Conservation (phyloP, 768 basidiomycete genomes). For the Tulasnella sp. region DNA sequence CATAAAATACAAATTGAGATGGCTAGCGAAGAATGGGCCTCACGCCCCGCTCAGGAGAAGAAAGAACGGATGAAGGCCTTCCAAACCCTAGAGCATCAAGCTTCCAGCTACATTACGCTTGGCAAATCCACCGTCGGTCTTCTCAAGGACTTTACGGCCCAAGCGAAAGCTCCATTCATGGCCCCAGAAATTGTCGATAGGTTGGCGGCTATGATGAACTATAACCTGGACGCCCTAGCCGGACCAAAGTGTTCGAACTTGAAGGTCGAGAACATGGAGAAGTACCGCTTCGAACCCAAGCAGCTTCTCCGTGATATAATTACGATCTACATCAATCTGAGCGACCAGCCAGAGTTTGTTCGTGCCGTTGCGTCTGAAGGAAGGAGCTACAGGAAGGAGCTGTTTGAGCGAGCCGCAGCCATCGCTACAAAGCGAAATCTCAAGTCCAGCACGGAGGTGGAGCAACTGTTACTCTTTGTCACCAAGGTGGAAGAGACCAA, state of each 20-base stretch:
- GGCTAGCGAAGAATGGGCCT: constrained; percentile 73
- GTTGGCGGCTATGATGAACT: constrained; percentile 94
- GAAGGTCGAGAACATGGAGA: constrained; percentile 81
- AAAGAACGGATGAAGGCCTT: constrained; percentile 82
- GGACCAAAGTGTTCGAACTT: constrained; percentile 89
- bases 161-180: constrained; percentile 91
- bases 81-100: constrained; percentile 79
- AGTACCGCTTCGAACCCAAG: constrained; percentile 86
- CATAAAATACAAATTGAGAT: constrained; percentile 84
- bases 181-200: constrained; percentile 94
- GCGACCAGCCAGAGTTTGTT: constrained; percentile 76
- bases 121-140: constrained; percentile 88
- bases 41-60: constrained; percentile 67
- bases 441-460: constrained; percentile 79
- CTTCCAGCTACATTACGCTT: constrained; percentile 83
- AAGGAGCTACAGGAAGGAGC: constrained; percentile 79
- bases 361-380: constrained; percentile 92
- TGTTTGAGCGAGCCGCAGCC: constrained; percentile 78
- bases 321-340: constrained; percentile 88
- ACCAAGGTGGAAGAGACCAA: constrained; percentile 82
- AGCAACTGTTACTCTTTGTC: constrained; percentile 69
- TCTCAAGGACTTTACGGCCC: constrained; percentile 88
- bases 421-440: constrained; percentile 65
- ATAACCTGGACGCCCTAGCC: constrained; percentile 86
- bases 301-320: constrained; percentile 82